Evolutionary conservation across 2,329 filamentous ascomycete species (phyloP).

Genomic region (Metarhizium humberi): DNA sequence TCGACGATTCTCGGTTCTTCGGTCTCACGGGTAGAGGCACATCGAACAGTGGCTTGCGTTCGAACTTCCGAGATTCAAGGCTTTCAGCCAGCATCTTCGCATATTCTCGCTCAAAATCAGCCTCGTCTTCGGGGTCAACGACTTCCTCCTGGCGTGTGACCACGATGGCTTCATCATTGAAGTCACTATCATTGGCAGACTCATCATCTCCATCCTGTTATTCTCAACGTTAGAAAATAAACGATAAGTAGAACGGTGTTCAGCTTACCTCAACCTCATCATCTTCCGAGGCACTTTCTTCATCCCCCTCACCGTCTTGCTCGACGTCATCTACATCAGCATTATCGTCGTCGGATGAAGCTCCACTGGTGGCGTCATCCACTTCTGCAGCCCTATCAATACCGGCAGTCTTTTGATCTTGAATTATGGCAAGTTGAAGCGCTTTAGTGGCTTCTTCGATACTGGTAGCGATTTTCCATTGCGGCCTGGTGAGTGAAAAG

Average conservation of each 20-base stretch:
- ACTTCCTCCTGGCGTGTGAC: slow-evolving; percentile 87
- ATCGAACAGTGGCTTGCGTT: slow-evolving; percentile 89
- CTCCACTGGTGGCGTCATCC: slow-evolving; percentile 62
- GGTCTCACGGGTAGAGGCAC: slow-evolving; percentile 88
- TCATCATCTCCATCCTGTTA: slow-evolving; percentile 38
- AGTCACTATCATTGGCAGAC: slow-evolving; percentile 50
- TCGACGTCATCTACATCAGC: slow-evolving; percentile 58
- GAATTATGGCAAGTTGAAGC: slow-evolving; percentile 80
- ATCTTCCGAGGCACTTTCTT: slow-evolving; percentile 50
- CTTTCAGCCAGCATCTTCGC: slow-evolving; percentile 98
- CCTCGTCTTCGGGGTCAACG: slow-evolving; percentile 86
- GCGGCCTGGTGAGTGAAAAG: slow-evolving; percentile 72
- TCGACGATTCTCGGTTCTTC: slow-evolving; percentile 50
- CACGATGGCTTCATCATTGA: slow-evolving; percentile 81
- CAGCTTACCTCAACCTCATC: slow-evolving; percentile 47
- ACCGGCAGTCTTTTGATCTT: slow-evolving; percentile 77
- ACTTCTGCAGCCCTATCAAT: slow-evolving; percentile 59
- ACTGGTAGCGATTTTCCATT: slow-evolving; percentile 81
- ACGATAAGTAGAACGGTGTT: not conserved
- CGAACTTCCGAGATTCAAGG: slow-evolving; percentile 89
- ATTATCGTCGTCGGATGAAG: slow-evolving; percentile 68
- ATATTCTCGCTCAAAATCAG: slow-evolving; percentile 95
- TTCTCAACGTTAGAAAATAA: not conserved
- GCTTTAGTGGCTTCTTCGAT: slow-evolving; percentile 73
- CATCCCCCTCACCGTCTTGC: slow-evolving; percentile 49